Base-by-base conservation (phyloP, 345 rosid species). In the Eutrema heterophyllum region DNA sequence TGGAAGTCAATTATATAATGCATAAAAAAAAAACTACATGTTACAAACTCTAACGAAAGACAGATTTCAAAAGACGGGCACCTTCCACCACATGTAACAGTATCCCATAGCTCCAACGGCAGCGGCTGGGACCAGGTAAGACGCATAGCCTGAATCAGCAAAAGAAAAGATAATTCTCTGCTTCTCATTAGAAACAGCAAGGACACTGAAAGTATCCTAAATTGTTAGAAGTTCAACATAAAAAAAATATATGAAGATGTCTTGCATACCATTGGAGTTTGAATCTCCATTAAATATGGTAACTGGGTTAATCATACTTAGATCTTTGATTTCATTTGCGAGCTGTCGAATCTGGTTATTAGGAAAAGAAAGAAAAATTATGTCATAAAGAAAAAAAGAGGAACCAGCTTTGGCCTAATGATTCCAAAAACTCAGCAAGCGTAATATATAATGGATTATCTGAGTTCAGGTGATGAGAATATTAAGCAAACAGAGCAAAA, bases 1-100 rank as follows among this genome's bases (percentile, higher is more conserved):
- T 71, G 46, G 10, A 46, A 74, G 26, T 52, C 61, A 70, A 39
- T 27, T 63, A 36, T 53, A 50, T 29, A 74, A 21, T 57, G 35
- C 44, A 66, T 51, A 5, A 0, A 7, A 2, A 24, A 60, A 21
- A 29, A 2, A 0, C 30, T 32, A 7, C 33, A 61, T 46, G n/a
- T 44, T 13, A 55, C 50, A 48, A 63, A 76, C 21, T 38, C 46
- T 9, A 56, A 69, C 26, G 53, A 43, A 68, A 33, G 68, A 40
- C 40, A 27, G 9, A 36, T 35, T 51, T 70, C 38, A 36, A 59
- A 68, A 67, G 60, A 48, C 0, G 24, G 50, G 61, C 53, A 66
- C 98, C 96, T 89, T 91, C 98, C 96, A 94, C 96, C 91, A 87
- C 96, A 91, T 88, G 79, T 89, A 91, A 81, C 95, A 87, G 81